Conservation (phyloP, 2,329 filamentous ascomycete species). For the Nigrospora osmanthi region DNA sequence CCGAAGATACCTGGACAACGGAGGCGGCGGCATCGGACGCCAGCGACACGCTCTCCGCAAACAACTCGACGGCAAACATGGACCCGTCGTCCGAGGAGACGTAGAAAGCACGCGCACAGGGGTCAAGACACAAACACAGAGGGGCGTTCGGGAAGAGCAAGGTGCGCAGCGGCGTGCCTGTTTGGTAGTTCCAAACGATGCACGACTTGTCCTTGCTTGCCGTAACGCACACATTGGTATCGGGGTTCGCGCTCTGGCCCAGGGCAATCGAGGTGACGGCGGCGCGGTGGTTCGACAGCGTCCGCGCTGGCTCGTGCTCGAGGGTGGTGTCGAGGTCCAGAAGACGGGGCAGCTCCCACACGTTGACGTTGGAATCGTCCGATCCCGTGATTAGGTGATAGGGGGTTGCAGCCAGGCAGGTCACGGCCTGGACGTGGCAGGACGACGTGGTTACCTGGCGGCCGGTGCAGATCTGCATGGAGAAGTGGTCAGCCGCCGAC, state of each 20-base stretch:
- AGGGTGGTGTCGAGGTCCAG: constrained; percentile 50
- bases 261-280: constrained; percentile 58
- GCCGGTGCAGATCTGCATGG: constrained; percentile 59
- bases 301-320: constrained; percentile 63
- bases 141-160: constrained; percentile 71
- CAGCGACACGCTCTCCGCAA: constrained; percentile 48
- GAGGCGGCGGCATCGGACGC: constrained; percentile 47
- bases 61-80: constrained; percentile 72
- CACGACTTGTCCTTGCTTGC: constrained; percentile 80
- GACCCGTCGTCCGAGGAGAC: constrained; percentile 74
- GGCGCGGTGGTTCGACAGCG: constrained; percentile 69
- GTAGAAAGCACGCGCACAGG: constrained; percentile 76
- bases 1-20: constrained; percentile 45
- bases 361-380: constrained; percentile 80
- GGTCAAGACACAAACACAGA: constrained; percentile 68
- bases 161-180: constrained; percentile 69
- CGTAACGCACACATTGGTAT: constrained; percentile 77
- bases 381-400: constrained; percentile 72
- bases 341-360: constrained; percentile 78
- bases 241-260: constrained; percentile 58
- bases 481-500: background rate
- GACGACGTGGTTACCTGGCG: constrained; percentile 68
- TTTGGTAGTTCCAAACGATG: constrained; percentile 87
- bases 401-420: constrained; percentile 63
- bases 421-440: constrained; percentile 74